Evolutionary conservation across 1,284 basidiomycete genomes (phyloP).

Genomic region (Ganoderma leucocontextum): DNA sequence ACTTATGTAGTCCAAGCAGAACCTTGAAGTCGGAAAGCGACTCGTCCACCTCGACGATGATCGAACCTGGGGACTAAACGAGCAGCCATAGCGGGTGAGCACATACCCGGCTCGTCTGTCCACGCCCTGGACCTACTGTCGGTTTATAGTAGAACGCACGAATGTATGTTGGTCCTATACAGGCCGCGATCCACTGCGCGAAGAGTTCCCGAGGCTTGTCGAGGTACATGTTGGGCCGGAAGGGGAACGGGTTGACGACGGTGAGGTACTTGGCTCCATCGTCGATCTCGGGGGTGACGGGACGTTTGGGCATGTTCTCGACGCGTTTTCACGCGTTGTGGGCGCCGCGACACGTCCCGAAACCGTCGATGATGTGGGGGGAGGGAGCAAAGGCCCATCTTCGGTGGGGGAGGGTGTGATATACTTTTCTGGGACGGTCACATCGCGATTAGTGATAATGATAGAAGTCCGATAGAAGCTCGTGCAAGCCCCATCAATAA

Average conservation of each 20-base stretch:
- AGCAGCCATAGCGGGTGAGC: conserved; percentile 9
- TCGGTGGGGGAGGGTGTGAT: background rate
- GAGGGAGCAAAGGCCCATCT: background rate
- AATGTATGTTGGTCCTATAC: conserved; percentile 53
- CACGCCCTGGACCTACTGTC: conserved; percentile 50
- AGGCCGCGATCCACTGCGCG: conserved; percentile 68
- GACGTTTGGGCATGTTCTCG: conserved; percentile 62
- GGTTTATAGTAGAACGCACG: conserved; percentile 70
- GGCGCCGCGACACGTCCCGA: background rate
- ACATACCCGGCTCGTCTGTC: background rate
- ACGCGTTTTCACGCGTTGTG: conserved; percentile 4
- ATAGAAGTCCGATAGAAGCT: background rate
- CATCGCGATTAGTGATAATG: background rate
- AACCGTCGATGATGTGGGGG: background rate
- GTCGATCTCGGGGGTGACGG: conserved; percentile 58
- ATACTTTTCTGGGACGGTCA: background rate
- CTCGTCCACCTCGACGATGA: conserved; percentile 67
- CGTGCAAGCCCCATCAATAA: background rate
- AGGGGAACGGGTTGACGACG: conserved; percentile 69
- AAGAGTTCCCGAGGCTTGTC: conserved; percentile 56
- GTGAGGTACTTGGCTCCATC: conserved; percentile 69
- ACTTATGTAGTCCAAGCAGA: conserved; percentile 71
- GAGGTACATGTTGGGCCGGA: conserved; percentile 62
- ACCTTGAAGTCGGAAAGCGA: conserved; percentile 48
- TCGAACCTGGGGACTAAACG: conserved; percentile 64